Conservation (phyloP, 202 grass and related monocot genomes). For the Bolboschoenoplectus hybrid region DNA sequence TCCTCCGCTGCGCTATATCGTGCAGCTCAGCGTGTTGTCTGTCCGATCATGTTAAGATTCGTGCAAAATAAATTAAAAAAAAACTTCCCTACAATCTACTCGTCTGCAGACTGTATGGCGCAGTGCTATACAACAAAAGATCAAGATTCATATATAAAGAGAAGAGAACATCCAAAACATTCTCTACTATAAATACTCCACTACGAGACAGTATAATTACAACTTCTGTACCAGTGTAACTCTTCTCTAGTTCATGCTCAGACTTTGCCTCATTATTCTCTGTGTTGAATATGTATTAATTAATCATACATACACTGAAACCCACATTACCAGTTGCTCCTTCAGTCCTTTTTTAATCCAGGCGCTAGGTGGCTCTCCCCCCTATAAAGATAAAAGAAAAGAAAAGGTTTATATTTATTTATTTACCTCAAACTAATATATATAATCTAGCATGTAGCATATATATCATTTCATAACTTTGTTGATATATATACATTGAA, state of each 20-base stretch:
- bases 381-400: conserved; percentile 39
- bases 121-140: no score
- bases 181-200: conserved; percentile 46
- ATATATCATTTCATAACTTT: conserved; percentile 33
- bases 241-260: conserved; percentile 56
- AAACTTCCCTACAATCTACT: no score
- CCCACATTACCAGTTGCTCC: conserved; percentile 44
- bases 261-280: conserved; percentile 53
- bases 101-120: no score
- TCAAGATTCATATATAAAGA: no score
- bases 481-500: neutral
- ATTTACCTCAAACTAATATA: conserved; percentile 43
- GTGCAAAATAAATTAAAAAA: no score
- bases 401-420: no score
- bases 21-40: no score
- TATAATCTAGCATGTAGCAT: conserved; percentile 40
- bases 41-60: no score
- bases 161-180: conserved; percentile 44
- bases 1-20: no score
- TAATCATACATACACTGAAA: conserved; percentile 60
- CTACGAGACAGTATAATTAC: conserved; percentile 66
- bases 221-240: conserved; percentile 48
- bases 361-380: conserved; percentile 36
- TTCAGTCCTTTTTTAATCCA: conserved; percentile 16
- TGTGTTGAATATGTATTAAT: conserved; percentile 36